Evolutionary conservation across 1,139 yeast genomes (phyloP).

Genomic region (Hyphopichia buzzinii): DNA sequence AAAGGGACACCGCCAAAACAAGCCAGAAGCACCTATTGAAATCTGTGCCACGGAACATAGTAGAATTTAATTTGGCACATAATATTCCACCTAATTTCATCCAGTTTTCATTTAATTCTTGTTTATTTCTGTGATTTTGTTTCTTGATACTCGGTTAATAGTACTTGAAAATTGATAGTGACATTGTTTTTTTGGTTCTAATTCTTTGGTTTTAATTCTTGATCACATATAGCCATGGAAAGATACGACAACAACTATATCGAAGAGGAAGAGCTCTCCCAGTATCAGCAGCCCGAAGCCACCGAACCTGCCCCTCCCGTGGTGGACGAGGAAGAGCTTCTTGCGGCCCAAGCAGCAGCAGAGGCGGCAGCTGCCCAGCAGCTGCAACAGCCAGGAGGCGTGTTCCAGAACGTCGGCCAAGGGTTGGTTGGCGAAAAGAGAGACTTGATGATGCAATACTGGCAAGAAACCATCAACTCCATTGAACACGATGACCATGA

Average conservation of each 20-base stretch:
- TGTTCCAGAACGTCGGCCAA: conserved; percentile 90
- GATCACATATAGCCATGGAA: too few species aligned
- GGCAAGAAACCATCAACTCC: conserved; percentile 93
- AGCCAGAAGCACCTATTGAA: too few species aligned
- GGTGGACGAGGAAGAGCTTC: conserved; percentile 35
- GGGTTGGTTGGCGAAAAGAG: conserved; percentile 82
- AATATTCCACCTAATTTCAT: too few species aligned
- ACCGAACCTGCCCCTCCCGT: conserved; percentile 14
- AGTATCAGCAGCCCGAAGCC: conserved; percentile 4
- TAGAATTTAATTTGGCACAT: too few species aligned
- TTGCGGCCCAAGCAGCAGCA: conserved; percentile 50
- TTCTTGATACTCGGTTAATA: too few species aligned
- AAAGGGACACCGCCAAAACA: too few species aligned
- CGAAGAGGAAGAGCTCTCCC: conserved; percentile 8
- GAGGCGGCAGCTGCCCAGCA: conserved; percentile 49
- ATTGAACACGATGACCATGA: conserved; percentile 90
- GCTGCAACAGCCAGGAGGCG: conserved; percentile 56
- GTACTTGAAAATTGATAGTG: too few species aligned
- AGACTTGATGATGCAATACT: conserved; percentile 89
- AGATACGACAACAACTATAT: conserved; percentile 11
- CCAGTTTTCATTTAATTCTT: too few species aligned
- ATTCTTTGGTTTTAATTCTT: too few species aligned
- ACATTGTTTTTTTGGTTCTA: too few species aligned
- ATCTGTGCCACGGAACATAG: too few species aligned
- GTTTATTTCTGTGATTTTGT: too few species aligned